phyloP scores from a whole-genome alignment of 2,329 filamentous ascomycete genomes.

The Pseudodiploospora longispora region DNA sequence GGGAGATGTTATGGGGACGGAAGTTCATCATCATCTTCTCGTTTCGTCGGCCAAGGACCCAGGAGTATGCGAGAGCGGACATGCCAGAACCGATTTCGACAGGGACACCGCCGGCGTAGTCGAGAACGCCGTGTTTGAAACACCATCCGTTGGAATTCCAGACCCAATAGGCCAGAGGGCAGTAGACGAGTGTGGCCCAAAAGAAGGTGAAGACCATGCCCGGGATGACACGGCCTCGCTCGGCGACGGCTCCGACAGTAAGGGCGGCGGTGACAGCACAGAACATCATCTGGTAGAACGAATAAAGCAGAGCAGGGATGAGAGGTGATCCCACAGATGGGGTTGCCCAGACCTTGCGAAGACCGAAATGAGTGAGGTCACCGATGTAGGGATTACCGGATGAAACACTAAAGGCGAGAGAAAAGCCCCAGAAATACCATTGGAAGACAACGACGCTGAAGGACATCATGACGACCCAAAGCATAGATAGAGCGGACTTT shows the following conservation, averaged over 20 bases:
- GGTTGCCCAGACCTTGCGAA: slow-evolving; percentile 72
- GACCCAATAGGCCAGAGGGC: slow-evolving; percentile 90
- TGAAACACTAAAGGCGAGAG: slow-evolving; percentile 76
- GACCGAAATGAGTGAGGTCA: slow-evolving; percentile 78
- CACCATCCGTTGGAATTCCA: slow-evolving; percentile 96
- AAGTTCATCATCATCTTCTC: slow-evolving; percentile 99
- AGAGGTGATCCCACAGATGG: slow-evolving; percentile 86
- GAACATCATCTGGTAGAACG: slow-evolving; percentile 99
- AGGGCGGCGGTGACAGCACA: slow-evolving; percentile 88
- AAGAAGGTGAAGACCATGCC: slow-evolving; percentile 93
- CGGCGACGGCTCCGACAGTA: slow-evolving; percentile 83
- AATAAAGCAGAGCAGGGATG: slow-evolving; percentile 82
- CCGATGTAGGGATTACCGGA: slow-evolving; percentile 88
- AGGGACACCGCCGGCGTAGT: slow-evolving; percentile 93
- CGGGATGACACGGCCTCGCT: slow-evolving; percentile 86
- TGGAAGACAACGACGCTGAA: slow-evolving; percentile 89
- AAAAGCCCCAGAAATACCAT: slow-evolving; percentile 99
- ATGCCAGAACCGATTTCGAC: slow-evolving; percentile 95
- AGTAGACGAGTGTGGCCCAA: slow-evolving; percentile 97
- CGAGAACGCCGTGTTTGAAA: slow-evolving; percentile 81
- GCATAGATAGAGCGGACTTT: slow-evolving; percentile 94
- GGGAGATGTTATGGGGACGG: slow-evolving; percentile 95
- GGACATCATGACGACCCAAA: slow-evolving; percentile 95
- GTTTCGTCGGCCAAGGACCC: slow-evolving; percentile 90
- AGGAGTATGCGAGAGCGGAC: slow-evolving; percentile 89